phyloP scores from a whole-genome alignment of 1,284 basidiomycete species.

The Bondarzewia mesenterica region DNA sequence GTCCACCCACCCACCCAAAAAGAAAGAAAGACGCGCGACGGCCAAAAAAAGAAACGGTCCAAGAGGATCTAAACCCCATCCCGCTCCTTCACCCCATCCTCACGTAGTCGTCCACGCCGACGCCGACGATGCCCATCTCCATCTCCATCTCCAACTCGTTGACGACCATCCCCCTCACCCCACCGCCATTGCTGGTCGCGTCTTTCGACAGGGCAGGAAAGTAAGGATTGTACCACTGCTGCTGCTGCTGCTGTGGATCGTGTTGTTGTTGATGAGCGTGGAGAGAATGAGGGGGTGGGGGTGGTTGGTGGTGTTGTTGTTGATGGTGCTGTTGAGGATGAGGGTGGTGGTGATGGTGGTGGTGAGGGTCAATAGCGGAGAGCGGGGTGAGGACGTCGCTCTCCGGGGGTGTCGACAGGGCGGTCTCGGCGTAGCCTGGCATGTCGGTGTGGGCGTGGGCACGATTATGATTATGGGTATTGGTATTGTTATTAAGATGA shows the following conservation, averaged over 20 bases:
- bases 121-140: not conserved
- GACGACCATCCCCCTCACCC: not conserved
- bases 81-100: too few species aligned
- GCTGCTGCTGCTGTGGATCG: not conserved
- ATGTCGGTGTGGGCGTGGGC: not conserved
- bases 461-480: not conserved
- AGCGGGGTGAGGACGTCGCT: not conserved
- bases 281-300: not conserved
- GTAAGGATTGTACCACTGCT: conserved; percentile 44
- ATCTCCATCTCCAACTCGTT: not conserved
- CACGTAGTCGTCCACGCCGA: conserved; percentile 1
- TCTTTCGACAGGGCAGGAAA: conserved; percentile 40
- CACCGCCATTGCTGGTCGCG: not conserved
- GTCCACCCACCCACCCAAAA: too few species aligned
- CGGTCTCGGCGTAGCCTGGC: too few species aligned
- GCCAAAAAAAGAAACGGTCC: not conserved
- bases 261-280: not conserved
- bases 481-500: not conserved
- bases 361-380: not conserved
- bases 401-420: too few species aligned
- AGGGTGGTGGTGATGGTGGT: not conserved
- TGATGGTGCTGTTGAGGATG: not conserved
- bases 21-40: too few species aligned
- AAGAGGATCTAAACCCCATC: too few species aligned
- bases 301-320: not conserved